Percentiles rank a stretch among this genome's conserved stretches.
Conservation (phyloP, 2,329 filamentous ascomycete genomes). For the Biscogniauxia marginata region DNA sequence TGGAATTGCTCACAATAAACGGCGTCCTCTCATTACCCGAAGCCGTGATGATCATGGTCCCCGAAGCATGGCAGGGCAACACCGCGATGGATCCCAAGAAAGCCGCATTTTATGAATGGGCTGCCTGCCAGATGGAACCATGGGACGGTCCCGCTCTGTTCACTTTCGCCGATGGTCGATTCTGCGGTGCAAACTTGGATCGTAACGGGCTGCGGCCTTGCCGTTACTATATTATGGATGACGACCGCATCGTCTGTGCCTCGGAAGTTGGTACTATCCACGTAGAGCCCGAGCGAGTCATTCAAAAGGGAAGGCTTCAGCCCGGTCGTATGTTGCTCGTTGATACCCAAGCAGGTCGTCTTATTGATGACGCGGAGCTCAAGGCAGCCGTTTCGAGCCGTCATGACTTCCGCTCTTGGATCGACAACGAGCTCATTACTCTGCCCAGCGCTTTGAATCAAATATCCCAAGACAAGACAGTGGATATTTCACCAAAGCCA, state of each 20-base stretch:
- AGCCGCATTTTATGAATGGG: slow-evolving; percentile 98
- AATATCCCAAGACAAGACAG: slow-evolving; percentile 52
- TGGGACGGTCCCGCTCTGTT: slow-evolving; percentile 97
- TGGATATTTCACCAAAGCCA: slow-evolving; percentile 66
- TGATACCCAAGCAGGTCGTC: slow-evolving; percentile 82
- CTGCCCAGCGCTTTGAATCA: slow-evolving; percentile 71
- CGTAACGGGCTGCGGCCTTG: slow-evolving; percentile 93
- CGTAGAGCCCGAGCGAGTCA: slow-evolving; percentile 83
- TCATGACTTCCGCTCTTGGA: slow-evolving; percentile 84
- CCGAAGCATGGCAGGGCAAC: slow-evolving; percentile 97
- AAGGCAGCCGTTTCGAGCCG: slow-evolving; percentile 86
- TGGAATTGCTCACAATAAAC: slow-evolving; percentile 92
- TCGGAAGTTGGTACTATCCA: slow-evolving; percentile 93
- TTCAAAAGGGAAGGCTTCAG: slow-evolving; percentile 91
- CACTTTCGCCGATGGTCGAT: slow-evolving; percentile 93
- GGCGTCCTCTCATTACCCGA: slow-evolving; percentile 92
- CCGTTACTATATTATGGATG: slow-evolving; percentile 94
- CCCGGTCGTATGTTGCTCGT: slow-evolving; percentile 95
- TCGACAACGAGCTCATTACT: slow-evolving; percentile 81
- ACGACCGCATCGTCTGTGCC: slow-evolving; percentile 95
- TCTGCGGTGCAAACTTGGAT: slow-evolving; percentile 95
- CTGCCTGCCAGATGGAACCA: slow-evolving; percentile 97
- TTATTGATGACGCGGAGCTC: slow-evolving; percentile 90
- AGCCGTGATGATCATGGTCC: slow-evolving; percentile 98
- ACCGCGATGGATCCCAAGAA: slow-evolving; percentile 89